Conservation (phyloP, 2,329 filamentous ascomycete genomes). For the Cercospora berteroae region DNA sequence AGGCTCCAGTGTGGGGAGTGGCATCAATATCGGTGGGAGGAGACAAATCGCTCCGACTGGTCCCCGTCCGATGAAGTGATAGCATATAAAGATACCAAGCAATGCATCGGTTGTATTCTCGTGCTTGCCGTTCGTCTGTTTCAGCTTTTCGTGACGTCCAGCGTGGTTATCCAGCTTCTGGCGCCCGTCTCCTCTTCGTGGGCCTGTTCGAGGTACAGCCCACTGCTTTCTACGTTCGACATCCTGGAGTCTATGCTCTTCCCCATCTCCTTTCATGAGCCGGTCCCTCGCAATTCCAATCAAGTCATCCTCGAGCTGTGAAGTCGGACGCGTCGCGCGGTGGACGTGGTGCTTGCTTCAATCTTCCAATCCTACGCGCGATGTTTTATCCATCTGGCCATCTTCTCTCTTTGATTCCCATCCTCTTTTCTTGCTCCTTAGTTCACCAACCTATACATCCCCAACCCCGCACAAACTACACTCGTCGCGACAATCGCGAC, state of each 20-base stretch:
- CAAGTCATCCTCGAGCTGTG: background rate
- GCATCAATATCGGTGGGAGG: conserved; percentile 61
- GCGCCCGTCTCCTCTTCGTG: background rate
- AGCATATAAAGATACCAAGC: conserved; percentile 10
- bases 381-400: background rate
- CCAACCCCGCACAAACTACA: conserved; percentile 44
- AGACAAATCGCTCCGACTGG: conserved; percentile 69
- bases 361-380: background rate
- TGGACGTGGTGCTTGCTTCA: background rate
- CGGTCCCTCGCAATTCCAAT: background rate
- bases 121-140: background rate
- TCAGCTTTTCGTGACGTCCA: background rate
- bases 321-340: background rate
- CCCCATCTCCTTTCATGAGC: background rate
- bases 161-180: background rate
- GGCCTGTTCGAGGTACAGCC: background rate
- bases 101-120: conserved; percentile 5
- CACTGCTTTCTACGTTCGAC: background rate
- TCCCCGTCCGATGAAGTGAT: conserved; percentile 61
- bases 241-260: background rate
- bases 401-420: background rate
- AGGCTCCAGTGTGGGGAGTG: conserved; percentile 59
- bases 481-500: conserved; percentile 44
- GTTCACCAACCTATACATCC: conserved; percentile 43
- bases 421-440: conserved; percentile 10